Evolutionary conservation across 2,329 filamentous ascomycete species (phyloP).

Genomic region (Thelonectria blattea): DNA sequence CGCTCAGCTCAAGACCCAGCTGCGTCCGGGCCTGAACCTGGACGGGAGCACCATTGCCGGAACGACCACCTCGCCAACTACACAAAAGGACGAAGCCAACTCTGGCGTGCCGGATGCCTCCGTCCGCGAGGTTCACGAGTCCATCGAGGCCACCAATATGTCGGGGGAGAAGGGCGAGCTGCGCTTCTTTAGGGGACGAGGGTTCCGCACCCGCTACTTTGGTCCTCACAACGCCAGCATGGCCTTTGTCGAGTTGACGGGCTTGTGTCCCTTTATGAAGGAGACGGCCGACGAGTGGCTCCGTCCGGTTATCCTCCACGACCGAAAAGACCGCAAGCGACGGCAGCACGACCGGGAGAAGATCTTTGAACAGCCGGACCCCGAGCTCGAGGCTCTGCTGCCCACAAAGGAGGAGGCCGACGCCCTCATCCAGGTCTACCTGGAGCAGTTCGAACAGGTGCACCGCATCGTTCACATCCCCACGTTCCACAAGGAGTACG

Average conservation of each 20-base stretch:
- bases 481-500: slow-evolving; percentile 62
- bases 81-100: slow-evolving; percentile 51
- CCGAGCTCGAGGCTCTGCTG: slow-evolving; percentile 56
- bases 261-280: slow-evolving; percentile 66
- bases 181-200: slow-evolving; percentile 63
- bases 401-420: slow-evolving; percentile 56
- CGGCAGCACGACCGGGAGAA: slow-evolving; percentile 59
- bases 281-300: slow-evolving; percentile 68
- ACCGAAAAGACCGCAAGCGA: slow-evolving; percentile 61
- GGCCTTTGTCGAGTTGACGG: slow-evolving; percentile 64
- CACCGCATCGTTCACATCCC: slow-evolving; percentile 65
- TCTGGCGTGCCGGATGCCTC: slow-evolving; percentile 42
- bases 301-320: slow-evolving; percentile 61
- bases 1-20: slow-evolving; percentile 59
- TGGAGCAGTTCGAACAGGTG: slow-evolving; percentile 62
- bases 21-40: slow-evolving; percentile 54
- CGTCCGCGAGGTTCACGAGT: slow-evolving; percentile 47
- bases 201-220: slow-evolving; percentile 66
- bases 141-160: slow-evolving; percentile 48
- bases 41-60: slow-evolving; percentile 59
- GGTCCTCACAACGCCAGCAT: slow-evolving; percentile 66
- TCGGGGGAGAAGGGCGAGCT: slow-evolving; percentile 58
- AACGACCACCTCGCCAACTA: slow-evolving; percentile 52
- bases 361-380: slow-evolving; percentile 54
- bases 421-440: slow-evolving; percentile 55